Percentiles rank a stretch among this genome's conserved stretches.
phyloP scores from a whole-genome alignment of 805 yeast genomes.

The Lipomyces chichibuensis region DNA sequence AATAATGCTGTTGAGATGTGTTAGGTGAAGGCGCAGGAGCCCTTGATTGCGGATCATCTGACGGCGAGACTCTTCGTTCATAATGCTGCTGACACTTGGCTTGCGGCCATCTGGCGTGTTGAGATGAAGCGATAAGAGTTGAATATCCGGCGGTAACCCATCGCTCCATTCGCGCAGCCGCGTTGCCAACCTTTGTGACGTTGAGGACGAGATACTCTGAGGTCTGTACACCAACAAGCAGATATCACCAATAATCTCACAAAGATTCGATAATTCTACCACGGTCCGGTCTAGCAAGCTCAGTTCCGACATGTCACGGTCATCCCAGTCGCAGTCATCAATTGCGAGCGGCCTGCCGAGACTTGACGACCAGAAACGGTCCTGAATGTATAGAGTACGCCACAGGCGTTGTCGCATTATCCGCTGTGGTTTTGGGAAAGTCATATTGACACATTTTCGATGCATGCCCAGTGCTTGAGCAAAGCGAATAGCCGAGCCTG shows the following conservation, averaged over 20 bases:
- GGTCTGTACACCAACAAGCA: conserved; percentile 36
- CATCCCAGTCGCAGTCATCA: conserved; percentile 38
- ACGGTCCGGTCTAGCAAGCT: conserved; percentile 31
- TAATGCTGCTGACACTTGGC: conserved; percentile 2
- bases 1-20: conserved; percentile 37
- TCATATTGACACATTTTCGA: conserved; percentile 41
- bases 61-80: conserved; percentile 21
- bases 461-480: conserved; percentile 52
- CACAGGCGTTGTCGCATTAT: conserved; percentile 34
- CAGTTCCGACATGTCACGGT: conserved; percentile 33
- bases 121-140: conserved; percentile 31
- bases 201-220: conserved; percentile 37
- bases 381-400: conserved; percentile 38
- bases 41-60: conserved; percentile 38
- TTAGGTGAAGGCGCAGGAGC: conserved; percentile 34
- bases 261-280: conserved; percentile 33
- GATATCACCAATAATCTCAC: conserved; percentile 38
- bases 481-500: conserved; percentile 47
- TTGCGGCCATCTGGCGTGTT: conserved; percentile 8
- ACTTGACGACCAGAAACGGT: conserved; percentile 35
- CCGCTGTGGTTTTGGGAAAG: conserved; percentile 36
- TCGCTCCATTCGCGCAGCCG: conserved; percentile 36
- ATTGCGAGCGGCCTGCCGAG: conserved; percentile 37
- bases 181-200: conserved; percentile 35
- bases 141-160: conserved; percentile 35